A percentile compares a stretch with the other conserved stretches of the same genome.
These are phyloP conservation scores for Typha latifolia DNA, from an alignment of 176 grass and related monocot species.

Conservation along the genomic window DNA sequence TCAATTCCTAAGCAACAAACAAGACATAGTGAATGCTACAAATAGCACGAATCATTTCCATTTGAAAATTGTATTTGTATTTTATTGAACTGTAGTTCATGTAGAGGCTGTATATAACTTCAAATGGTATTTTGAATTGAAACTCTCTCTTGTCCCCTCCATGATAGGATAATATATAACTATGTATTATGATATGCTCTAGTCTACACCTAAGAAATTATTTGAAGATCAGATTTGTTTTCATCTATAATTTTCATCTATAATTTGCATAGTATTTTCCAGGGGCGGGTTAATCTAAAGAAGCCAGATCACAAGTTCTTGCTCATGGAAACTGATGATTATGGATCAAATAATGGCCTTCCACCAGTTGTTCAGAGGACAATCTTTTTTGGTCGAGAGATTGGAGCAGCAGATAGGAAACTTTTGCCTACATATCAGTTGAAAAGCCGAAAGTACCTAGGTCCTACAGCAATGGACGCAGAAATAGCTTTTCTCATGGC, in stretches of 20 bases:
- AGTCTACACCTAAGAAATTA: background rate
- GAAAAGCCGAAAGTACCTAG: constrained; percentile 85
- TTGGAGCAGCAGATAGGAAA: constrained; percentile 82
- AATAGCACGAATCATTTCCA: too few relatives aligned
- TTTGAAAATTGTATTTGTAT: too few relatives aligned
- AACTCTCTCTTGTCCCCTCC: background rate
- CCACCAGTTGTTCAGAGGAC: constrained; percentile 72
- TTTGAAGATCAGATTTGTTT: background rate
- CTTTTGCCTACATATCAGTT: constrained; percentile 81
- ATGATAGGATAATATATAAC: background rate
- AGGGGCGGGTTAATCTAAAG: constrained; percentile 88
- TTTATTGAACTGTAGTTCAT: too few relatives aligned
- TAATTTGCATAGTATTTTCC: background rate
- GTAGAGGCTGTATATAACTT: background rate
- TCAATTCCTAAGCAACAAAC: too few relatives aligned
- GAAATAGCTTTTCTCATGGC: constrained; percentile 98
- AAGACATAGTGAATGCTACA: too few relatives aligned
- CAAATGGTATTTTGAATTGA: background rate
- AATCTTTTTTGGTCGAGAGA: constrained; percentile 75
- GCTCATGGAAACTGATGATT: constrained; percentile 91
- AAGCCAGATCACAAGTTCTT: constrained; percentile 73
- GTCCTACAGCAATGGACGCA: constrained; percentile 86
- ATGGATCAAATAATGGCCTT: constrained; percentile 69
- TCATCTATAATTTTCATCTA: background rate
- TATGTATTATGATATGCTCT: background rate